Percentiles rank a stretch among this genome's conserved stretches.
phyloP scores from a whole-genome alignment of 805 yeast genomes.

The Metschnikowia lunata region DNA sequence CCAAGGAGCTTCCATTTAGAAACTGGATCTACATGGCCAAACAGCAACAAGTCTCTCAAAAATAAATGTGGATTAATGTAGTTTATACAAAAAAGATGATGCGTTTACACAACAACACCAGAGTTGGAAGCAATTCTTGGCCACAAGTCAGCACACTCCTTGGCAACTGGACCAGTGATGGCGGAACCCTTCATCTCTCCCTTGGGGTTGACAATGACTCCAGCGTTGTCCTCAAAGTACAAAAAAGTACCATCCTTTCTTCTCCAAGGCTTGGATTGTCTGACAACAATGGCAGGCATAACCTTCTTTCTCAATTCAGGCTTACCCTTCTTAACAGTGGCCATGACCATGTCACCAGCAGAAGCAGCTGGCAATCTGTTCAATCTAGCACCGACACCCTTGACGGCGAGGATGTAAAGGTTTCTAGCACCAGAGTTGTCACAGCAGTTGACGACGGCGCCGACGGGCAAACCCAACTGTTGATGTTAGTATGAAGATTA shows the following conservation, averaged over 20 bases:
- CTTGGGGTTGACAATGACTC: conserved; percentile 99
- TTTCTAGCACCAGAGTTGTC: conserved; percentile 99
- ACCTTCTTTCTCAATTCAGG: conserved; percentile 99
- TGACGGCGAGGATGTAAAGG: conserved; percentile 97
- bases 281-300: conserved; percentile 99
- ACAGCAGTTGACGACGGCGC: conserved; percentile 99
- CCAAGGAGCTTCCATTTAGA: background rate
- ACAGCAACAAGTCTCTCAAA: background rate
- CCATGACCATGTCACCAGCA: conserved; percentile 99
- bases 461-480: conserved; percentile 97
- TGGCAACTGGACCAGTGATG: conserved; percentile 99
- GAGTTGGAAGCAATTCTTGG: conserved; percentile 99
- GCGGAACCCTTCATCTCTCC: conserved; percentile 99
- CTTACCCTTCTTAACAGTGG: conserved; percentile 99
- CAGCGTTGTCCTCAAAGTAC: conserved; percentile 99
- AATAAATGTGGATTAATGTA: conserved; percentile 17
- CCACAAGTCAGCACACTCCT: conserved; percentile 99
- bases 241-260: conserved; percentile 99
- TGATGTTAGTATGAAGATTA: conserved; percentile 24
- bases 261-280: conserved; percentile 99
- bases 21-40: background rate
- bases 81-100: conserved; percentile 15
- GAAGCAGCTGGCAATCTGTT: conserved; percentile 99
- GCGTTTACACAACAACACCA: conserved; percentile 97
- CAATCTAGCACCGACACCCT: conserved; percentile 99